A percentile compares a stretch with the other conserved stretches of the same genome.
Conservation (phyloP, 2,329 filamentous ascomycete genomes). For the Aspergillus eucalypticola region DNA sequence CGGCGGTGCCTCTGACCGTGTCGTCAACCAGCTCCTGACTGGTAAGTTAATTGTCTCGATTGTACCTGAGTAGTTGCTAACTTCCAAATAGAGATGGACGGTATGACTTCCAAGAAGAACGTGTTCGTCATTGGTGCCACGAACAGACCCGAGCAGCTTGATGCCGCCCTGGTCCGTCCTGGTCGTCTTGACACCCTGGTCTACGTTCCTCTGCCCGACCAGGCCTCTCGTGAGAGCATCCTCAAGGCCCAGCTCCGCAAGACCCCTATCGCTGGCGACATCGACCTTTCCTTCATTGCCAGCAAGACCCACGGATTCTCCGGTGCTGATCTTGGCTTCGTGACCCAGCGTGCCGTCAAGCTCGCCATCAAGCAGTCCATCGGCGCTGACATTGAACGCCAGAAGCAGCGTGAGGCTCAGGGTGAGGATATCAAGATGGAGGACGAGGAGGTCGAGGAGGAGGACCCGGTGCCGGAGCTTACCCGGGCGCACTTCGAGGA, state of each 20-base stretch:
- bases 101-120: slow-evolving; percentile 99
- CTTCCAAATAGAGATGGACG: slow-evolving; percentile 78
- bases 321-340: slow-evolving; percentile 98
- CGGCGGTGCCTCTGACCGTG: slow-evolving; percentile 97
- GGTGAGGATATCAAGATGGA: slow-evolving; percentile 77
- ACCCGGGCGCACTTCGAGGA: slow-evolving; percentile 98
- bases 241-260: slow-evolving; percentile 96
- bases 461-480: slow-evolving; percentile 93
- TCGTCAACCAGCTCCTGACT: slow-evolving; percentile 98
- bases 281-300: slow-evolving; percentile 89
- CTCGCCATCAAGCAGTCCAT: slow-evolving; percentile 99
- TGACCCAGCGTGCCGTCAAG: slow-evolving; percentile 98
- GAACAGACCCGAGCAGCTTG: slow-evolving; percentile 97
- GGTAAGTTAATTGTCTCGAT: slow-evolving; percentile 57
- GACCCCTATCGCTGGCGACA: slow-evolving; percentile 84
- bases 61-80: slow-evolving; percentile 43
- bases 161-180: slow-evolving; percentile 95
- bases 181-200: slow-evolving; percentile 98
- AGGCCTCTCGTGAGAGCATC: slow-evolving; percentile 84
- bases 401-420: slow-evolving; percentile 83
- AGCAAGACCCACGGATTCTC: slow-evolving; percentile 98
- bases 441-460: slow-evolving; percentile 58
- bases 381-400: slow-evolving; percentile 79
- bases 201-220: slow-evolving; percentile 95
- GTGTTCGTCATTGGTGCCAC: slow-evolving; percentile 99